Conservation (phyloP, 208 protist species). For the Novymonas esmeraldas region DNA sequence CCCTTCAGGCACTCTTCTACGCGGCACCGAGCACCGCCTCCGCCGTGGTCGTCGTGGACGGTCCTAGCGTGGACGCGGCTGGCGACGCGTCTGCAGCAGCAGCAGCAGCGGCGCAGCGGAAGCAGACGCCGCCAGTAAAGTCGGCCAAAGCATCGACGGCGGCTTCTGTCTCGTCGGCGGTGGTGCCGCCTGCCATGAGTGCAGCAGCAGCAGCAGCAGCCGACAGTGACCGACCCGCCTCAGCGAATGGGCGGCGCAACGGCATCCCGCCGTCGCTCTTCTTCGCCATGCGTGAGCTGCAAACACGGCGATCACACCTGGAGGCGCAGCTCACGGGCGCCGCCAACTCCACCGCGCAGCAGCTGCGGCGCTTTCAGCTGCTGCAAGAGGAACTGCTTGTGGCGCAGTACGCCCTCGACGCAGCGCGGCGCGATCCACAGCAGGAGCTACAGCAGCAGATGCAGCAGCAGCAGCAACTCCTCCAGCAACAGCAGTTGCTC, state of each 20-base stretch:
- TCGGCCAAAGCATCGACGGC: neutral
- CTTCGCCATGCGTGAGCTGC: slow-evolving; percentile 27
- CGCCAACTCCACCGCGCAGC: slow-evolving; percentile 11
- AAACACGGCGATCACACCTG: slow-evolving; percentile 27
- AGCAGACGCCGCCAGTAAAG: neutral
- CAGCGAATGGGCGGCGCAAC: neutral
- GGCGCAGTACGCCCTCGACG: slow-evolving; percentile 40
- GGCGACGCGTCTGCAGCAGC: neutral
- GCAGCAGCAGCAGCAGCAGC: neutral
- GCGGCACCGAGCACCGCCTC: neutral
- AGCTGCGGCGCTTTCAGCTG: slow-evolving; percentile 48
- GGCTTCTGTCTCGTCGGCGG: neutral
- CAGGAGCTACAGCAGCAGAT: neutral
- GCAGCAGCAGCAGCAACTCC: neutral
- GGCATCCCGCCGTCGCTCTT: slow-evolving; percentile 17
- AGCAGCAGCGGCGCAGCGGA: neutral
- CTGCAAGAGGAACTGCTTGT: slow-evolving; percentile 52
- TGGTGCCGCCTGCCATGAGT: neutral
- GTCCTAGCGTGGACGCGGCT: neutral
- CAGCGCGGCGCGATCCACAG: slow-evolving; percentile 12
- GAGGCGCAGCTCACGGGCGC: slow-evolving; percentile 34
- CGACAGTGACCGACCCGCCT: neutral
- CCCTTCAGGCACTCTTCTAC: slow-evolving; percentile 24
- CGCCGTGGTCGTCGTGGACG: neutral
- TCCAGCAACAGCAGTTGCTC: neutral